Evolutionary conservation across 495 filamentous ascomycete genomes (phyloP).

Genomic region (Viridothelium virens): DNA sequence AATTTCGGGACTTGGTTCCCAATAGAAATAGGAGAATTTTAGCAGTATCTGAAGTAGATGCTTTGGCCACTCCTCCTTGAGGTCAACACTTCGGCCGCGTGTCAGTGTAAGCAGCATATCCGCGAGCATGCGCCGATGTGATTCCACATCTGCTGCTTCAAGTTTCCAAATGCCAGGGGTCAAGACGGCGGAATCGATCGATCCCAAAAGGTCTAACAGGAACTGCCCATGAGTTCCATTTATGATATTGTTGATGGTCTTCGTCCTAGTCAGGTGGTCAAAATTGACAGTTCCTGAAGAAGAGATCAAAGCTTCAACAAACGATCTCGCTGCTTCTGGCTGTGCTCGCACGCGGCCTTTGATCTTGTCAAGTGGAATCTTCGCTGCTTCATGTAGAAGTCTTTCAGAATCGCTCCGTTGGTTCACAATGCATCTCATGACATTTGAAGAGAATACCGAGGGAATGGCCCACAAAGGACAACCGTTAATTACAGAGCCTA

Average conservation of each 20-base stretch:
- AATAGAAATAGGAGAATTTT: background rate
- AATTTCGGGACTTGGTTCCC: background rate
- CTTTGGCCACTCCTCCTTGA: slow-evolving; percentile 4
- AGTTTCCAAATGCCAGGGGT: slow-evolving; percentile 27
- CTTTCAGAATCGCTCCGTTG: slow-evolving; percentile 77
- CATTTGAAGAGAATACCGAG: slow-evolving; percentile 67
- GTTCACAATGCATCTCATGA: slow-evolving; percentile 77
- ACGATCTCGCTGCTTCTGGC: slow-evolving; percentile 49
- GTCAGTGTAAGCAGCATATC: slow-evolving; percentile 47
- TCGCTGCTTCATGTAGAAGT: slow-evolving; percentile 73
- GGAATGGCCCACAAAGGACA: slow-evolving; percentile 42
- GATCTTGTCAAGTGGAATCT: slow-evolving; percentile 61
- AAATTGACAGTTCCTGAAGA: slow-evolving; percentile 68
- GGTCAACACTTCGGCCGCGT: slow-evolving; percentile 39
- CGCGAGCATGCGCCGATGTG: slow-evolving; percentile 44
- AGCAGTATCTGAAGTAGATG: slow-evolving; percentile 23
- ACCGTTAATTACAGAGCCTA: slow-evolving; percentile 59
- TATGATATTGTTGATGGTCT: slow-evolving; percentile 73
- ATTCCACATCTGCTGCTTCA: slow-evolving; percentile 34
- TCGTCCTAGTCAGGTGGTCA: slow-evolving; percentile 79
- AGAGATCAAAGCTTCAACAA: slow-evolving; percentile 59
- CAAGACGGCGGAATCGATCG: slow-evolving; percentile 40
- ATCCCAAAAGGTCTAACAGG: slow-evolving; percentile 37
- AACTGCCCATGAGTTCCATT: slow-evolving; percentile 48
- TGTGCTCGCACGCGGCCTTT: slow-evolving; percentile 57